Base-by-base conservation (phyloP, 805 yeast species). In the Kuraishia piskuri region DNA sequence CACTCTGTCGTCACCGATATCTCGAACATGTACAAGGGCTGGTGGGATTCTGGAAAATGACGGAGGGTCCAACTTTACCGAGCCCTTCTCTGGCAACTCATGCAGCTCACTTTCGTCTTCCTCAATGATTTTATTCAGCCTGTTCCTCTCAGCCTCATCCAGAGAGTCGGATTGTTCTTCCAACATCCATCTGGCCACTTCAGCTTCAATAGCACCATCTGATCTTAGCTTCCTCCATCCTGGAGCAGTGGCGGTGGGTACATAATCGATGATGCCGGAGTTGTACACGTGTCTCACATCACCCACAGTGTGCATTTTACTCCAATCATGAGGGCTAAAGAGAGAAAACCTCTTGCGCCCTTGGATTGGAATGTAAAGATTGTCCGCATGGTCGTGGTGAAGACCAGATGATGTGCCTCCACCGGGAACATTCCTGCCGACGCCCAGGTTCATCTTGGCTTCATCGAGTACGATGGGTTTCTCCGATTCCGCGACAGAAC, bases 371-470 rank as follows among this genome's bases (percentile, higher is more conserved):
- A 86, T 71, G 62, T 86, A 86, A 37, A 86, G 68, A 60, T 86
- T 86, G 62, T 86, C 91, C 1, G 91, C 88, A 66, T 86, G 91
- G 63, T 86, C 92, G 63, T 86, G 92, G 59, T 86, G 92, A 12
- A 86, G 67, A 0, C 92, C 92, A 1, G 90, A 83, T 0, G 90
- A 83, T 0, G 83, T 72, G 1, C 85, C 86, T 1, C 73, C 71
- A 1, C 79, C 77, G 1, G 89, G 86, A 0, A 84, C 66, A 22
- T 68, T 68, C 60, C 80, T 78, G 1, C 88, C 88, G 3, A 82
- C 63, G 0, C 79, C 78, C 19, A 68, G 62, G 49, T 67, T 65
- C 2, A 57, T 53, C 17, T 62, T 57, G 1, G 49, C 26, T 1
- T 55, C 51, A 22, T 66, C 62, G 8, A 67, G 20, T 7, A 48